Base-by-base conservation (phyloP, 176 grass and related monocot genomes). In the Oryza coarctata region DNA sequence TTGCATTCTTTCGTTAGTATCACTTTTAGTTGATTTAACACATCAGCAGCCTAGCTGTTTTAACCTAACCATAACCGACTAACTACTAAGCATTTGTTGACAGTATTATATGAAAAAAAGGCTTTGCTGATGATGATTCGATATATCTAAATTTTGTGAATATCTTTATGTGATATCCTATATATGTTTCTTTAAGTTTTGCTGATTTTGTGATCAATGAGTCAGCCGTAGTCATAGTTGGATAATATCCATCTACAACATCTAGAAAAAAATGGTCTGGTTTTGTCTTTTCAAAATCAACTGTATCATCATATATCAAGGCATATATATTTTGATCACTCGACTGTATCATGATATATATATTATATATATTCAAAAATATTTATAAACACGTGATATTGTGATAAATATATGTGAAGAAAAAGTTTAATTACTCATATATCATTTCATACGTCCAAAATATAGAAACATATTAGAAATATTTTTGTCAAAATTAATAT, bases 11-110 rank as follows among this genome's bases (percentile, higher is more conserved):
- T 69, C 70, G 55, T 86, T 72, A 23, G 41, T 22, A 6, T 45
- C 78, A 28, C 82, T 77, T 74, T 86, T 82, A 76, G 65, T 55
- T 72, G 30, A 57, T 84, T 43, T 64, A 76, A 29, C 14, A 55
- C 77, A 71, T 81, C 40, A 64, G 32, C 23, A 84, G 17, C 23
- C 10, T 68, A 63, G 80, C 68, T 72, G 25, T 80, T 75, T 79
- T 74, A 41, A 70, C 39, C 12, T 84, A 70, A 75, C 49, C 23
- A 22, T 39, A 70, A 35, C 44, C 70, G 55, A 64, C 50, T 29
- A 69, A 14, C 75, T 49, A 63, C 43, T 64, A 47, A 15, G 27
- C 77, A 43, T 49, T 73, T 17, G 41, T 1, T 29, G 70, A 30
- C 41, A 47, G 30, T 29, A 73, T 47, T 47, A 20, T 49, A 28